Conservation (phyloP, 345 rosid genomes). For the Rhizophora mangle region DNA sequence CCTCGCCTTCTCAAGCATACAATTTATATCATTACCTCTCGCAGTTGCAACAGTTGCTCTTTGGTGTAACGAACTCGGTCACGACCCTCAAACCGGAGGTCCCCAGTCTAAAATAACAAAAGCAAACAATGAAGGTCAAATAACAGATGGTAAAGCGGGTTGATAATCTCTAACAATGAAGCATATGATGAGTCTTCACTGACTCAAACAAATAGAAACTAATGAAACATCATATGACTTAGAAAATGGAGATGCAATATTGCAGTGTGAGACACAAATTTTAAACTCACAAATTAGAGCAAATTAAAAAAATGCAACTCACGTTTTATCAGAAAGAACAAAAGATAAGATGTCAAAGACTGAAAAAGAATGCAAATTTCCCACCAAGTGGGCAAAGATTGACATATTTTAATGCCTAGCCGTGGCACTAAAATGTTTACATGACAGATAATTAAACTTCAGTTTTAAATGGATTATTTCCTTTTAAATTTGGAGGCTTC, state of each 20-base stretch:
- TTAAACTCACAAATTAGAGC: neutral
- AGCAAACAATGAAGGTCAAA: neutral
- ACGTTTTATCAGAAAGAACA: neutral
- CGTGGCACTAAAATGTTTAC: neutral
- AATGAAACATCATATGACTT: neutral
- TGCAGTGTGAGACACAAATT: neutral
- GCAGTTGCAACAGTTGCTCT: conserved; percentile 12
- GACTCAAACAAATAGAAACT: no score
- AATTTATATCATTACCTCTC: conserved; percentile 1
- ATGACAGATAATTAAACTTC: neutral
- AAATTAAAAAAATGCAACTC: neutral
- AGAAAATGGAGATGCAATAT: neutral
- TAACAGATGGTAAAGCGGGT: neutral
- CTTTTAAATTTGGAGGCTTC: neutral
- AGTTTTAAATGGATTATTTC: neutral
- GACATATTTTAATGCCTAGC: neutral
- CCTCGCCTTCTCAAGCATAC: neutral
- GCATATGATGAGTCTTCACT: no score
- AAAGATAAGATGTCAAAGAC: neutral
- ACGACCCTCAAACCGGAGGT: conserved; percentile 7
- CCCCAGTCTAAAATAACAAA: conserved; percentile 8
- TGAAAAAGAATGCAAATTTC: no score
- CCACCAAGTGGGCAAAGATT: no score
- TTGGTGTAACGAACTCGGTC: conserved; percentile 7
- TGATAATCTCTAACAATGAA: neutral